Base-by-base conservation (phyloP, 306 rosid genomes). In the Nissolia schottii region DNA sequence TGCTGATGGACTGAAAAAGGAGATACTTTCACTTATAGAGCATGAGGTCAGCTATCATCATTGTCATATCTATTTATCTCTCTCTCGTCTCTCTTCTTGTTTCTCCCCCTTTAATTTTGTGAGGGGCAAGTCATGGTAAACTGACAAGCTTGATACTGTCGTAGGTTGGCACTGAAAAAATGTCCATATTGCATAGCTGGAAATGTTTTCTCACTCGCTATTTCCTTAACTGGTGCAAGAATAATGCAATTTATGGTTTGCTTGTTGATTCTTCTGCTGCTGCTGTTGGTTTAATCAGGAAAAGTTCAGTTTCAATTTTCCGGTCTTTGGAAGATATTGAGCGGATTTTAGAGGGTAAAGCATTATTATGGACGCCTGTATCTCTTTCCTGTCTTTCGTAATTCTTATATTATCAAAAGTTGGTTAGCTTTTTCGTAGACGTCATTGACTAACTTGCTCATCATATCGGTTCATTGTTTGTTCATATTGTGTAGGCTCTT, bases 161-260 rank as follows among this genome's bases (percentile, higher is more conserved):
- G 57, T 77, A 94, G 98, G 97, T 87, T 70, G 85, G 83, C 31
- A 76, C 84, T 73, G 87, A 77, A 40, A 86, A 83, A 64, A 65
- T 84, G 57, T 86, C 98, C 38, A 70, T 87, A 75, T 76, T 83
- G 80, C 78, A 78, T 76, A 83, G 95, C 80, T 94, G 98, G 97
- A 94, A 86, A 77, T 82, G 32, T 50, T 91, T 91, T 74, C 88
- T 84, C 65, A 38, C 85, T 27, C 85, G 79, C 61, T 91, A 91
- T 79, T 87, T 86, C 85, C 86, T 80, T 57, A 84, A 91, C 66
- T 94, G 98, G 98, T 83, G 98, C 89, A 89, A 79, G 86, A 85
- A 77, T 87, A 94, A 94, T 79, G 86, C 85, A 18, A 76, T 82
- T 16, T 82, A 85, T 75, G 88, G 92, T 66, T 84, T 94, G 67